Percentiles rank a stretch among this genome's conserved stretches.
phyloP scores from a whole-genome alignment of 345 rosid genomes.

The Carallia brachiata region DNA sequence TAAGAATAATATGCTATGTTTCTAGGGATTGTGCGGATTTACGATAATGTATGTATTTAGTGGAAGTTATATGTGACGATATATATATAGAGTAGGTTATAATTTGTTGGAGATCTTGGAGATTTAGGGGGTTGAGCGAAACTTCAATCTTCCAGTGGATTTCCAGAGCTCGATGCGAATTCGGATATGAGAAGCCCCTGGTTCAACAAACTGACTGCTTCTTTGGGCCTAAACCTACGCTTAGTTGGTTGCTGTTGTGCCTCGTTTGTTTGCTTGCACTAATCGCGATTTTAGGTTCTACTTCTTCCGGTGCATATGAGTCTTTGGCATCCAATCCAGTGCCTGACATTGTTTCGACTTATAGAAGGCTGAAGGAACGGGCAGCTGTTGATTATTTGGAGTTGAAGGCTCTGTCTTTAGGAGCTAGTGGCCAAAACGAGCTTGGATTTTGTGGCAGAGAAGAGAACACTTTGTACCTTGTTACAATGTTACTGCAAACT shows the following conservation, averaged over 20 bases:
- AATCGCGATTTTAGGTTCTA: constrained; percentile 66
- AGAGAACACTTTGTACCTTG: constrained; percentile 90
- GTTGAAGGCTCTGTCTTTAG: constrained; percentile 58
- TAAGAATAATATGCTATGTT: too few relatives aligned
- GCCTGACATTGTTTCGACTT: constrained; percentile 60
- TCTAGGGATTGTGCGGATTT: too few relatives aligned
- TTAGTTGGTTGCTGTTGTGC: constrained; percentile 62
- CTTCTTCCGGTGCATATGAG: constrained; percentile 55
- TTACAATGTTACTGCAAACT: constrained; percentile 73
- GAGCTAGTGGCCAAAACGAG: constrained; percentile 53
- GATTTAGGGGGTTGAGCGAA: too few relatives aligned
- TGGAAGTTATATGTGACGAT: too few relatives aligned
- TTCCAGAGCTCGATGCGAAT: constrained; percentile 19
- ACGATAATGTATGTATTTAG: too few relatives aligned
- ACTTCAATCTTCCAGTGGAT: constrained; percentile 11
- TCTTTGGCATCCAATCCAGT: constrained; percentile 38
- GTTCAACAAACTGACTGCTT: constrained; percentile 51
- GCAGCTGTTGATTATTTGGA: constrained; percentile 82
- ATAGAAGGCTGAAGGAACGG: constrained; percentile 91
- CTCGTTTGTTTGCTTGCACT: constrained; percentile 61
- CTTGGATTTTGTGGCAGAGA: constrained; percentile 81
- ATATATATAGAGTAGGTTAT: too few relatives aligned
- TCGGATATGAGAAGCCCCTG: constrained; percentile 93
- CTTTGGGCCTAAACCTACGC: constrained; percentile 70
- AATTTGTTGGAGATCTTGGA: too few relatives aligned